Evolutionary conservation across 1,284 basidiomycete species (phyloP).

Genomic region (Cryptococcus sp.): DNA sequence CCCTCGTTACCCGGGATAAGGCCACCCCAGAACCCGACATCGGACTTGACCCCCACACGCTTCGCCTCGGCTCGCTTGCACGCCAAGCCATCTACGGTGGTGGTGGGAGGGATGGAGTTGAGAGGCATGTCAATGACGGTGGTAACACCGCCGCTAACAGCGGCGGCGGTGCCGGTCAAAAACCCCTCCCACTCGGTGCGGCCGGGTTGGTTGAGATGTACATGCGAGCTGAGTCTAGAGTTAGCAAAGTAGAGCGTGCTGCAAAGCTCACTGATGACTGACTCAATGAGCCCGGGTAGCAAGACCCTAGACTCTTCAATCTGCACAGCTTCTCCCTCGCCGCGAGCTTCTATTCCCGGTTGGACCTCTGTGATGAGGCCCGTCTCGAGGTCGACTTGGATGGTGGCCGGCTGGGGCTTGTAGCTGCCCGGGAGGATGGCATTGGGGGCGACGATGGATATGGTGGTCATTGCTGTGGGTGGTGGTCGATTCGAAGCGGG

Average conservation of each 20-base stretch:
- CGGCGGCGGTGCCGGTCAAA: slow-evolving; percentile 80
- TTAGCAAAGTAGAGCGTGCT: background rate
- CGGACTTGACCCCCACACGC: slow-evolving; percentile 56
- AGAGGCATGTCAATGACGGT: slow-evolving; percentile 93
- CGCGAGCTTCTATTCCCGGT: slow-evolving; percentile 9
- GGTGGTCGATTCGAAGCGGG: no score
- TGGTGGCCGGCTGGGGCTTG: slow-evolving; percentile 63
- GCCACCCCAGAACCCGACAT: slow-evolving; percentile 93
- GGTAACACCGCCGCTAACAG: slow-evolving; percentile 83
- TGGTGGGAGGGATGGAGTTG: slow-evolving; percentile 91
- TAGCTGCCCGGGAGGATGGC: slow-evolving; percentile 60
- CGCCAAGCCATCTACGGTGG: slow-evolving; percentile 69
- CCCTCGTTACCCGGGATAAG: slow-evolving; percentile 78
- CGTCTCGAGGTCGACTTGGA: slow-evolving; percentile 60
- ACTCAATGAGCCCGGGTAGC: slow-evolving; percentile 84
- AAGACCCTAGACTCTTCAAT: slow-evolving; percentile 46
- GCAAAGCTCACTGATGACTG: slow-evolving; percentile 41
- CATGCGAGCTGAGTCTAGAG: slow-evolving; percentile 64
- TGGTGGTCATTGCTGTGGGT: no score
- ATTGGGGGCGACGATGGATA: slow-evolving; percentile 25
- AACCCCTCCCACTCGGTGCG: slow-evolving; percentile 81
- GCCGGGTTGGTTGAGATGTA: slow-evolving; percentile 90
- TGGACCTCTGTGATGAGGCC: slow-evolving; percentile 66
- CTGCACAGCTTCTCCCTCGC: slow-evolving; percentile 2
- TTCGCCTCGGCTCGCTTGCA: slow-evolving; percentile 66